These are phyloP conservation scores for Anisodus tanguticus DNA, from an alignment of 257 asterid genomes.

Conservation along the genomic window DNA sequence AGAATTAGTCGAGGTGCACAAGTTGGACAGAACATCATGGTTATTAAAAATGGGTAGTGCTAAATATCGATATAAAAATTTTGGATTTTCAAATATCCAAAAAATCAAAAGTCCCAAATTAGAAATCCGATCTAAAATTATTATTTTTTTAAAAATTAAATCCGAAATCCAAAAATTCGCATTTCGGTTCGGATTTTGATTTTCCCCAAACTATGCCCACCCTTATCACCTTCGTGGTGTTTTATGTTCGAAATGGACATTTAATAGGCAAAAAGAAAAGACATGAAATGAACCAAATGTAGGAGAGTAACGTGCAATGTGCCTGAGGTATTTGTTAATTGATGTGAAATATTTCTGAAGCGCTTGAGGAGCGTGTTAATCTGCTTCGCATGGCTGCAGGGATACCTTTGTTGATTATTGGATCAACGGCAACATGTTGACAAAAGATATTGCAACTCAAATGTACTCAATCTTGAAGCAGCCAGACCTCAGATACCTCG, in stretches of 20 bases:
- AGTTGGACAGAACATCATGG: background rate
- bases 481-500: constrained; percentile 69
- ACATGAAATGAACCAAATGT: constrained; percentile 21
- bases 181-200: background rate
- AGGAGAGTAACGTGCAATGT: background rate
- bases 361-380: background rate
- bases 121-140: background rate
- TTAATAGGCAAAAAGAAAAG: background rate
- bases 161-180: too few relatives aligned
- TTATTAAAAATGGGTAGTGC: too few relatives aligned
- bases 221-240: background rate
- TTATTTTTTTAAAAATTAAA: background rate
- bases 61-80: too few relatives aligned
- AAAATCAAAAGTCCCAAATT: background rate
- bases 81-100: too few relatives aligned
- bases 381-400: constrained; percentile 50
- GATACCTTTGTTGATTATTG: constrained; percentile 94
- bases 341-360: constrained; percentile 20
- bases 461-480: constrained; percentile 83
- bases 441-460: constrained; percentile 82
- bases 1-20: background rate
- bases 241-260: background rate
- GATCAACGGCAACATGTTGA: constrained; percentile 85
- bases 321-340: background rate
- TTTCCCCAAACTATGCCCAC: background rate